A percentile compares a stretch with the other conserved stretches of the same genome.
Evolutionary conservation across 1,284 basidiomycete genomes (phyloP).

Genomic region (Cutaneotrichosporon curvatum): DNA sequence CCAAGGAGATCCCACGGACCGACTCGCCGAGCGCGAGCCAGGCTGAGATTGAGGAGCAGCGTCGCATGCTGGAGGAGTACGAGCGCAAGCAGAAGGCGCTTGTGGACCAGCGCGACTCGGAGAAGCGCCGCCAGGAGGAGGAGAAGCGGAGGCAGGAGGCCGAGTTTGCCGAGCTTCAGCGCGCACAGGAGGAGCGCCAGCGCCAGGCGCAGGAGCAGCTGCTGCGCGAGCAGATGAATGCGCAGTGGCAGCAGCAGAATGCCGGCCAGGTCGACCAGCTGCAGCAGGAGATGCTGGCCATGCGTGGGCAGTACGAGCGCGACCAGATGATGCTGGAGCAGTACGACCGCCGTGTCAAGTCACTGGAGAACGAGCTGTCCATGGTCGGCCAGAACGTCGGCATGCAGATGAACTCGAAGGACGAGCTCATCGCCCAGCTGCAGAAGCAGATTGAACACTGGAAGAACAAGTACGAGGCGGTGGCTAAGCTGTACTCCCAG

Average conservation of each 20-base stretch:
- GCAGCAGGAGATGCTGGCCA: constrained; percentile 81
- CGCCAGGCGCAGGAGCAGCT: constrained; percentile 82
- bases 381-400: constrained; percentile 72
- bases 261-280: constrained; percentile 56
- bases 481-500: constrained; percentile 98
- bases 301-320: constrained; percentile 95
- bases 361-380: constrained; percentile 82
- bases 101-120: constrained; percentile 69
- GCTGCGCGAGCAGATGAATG: constrained; percentile 74
- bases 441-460: constrained; percentile 95
- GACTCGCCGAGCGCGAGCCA: constrained; percentile 61
- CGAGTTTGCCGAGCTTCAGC: constrained; percentile 67
- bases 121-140: constrained; percentile 71
- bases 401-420: constrained; percentile 85
- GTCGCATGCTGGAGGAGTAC: constrained; percentile 90
- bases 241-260: constrained; percentile 48
- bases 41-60: constrained; percentile 83
- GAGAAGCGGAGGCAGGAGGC: constrained; percentile 72
- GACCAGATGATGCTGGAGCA: constrained; percentile 98
- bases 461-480: constrained; percentile 98
- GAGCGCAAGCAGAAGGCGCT: constrained; percentile 88
- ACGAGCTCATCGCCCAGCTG: constrained; percentile 89
- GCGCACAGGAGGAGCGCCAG: constrained; percentile 64
- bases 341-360: constrained; percentile 94
- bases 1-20: constrained; percentile 57